Base-by-base conservation (phyloP, 306 rosid genomes). In the Gynostemma pentaphyllum region DNA sequence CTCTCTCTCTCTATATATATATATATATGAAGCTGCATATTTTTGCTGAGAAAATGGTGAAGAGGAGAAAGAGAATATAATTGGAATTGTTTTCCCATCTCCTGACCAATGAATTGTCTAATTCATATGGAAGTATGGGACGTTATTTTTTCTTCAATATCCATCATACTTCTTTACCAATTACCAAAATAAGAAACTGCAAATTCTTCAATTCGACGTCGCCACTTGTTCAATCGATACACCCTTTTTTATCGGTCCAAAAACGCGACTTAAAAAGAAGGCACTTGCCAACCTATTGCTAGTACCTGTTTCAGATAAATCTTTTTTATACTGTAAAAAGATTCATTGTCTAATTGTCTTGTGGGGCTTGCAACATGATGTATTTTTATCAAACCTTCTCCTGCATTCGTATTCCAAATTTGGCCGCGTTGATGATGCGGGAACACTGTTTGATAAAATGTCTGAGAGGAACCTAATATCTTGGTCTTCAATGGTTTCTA, bases 401-500 rank as follows among this genome's bases (percentile, higher is more conserved):
- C 70, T 91, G 32, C 75, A 69, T 0, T 26, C 27, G 0, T 85
- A 75, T 24, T 70, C 86, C 12, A 77, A 76, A 68, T 21, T 64
- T 5, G 67, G 65, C 34, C 46, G 68, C 30, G 18, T 85, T 21
- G 45, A 9, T 2, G 77, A 85, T 57, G 91, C 95, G 30, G 83
- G 71, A 50, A 78, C 70, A 19, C 50, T 90, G 82, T 90, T 90
- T 47, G 96, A 83, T 70, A 57, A 7, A 46, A 80, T 91, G 95
- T 73, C 87, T 64, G 78, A 78, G 0, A 83, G 75, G 68, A 91
- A 85, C 68, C 69, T 79, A 7, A 75, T 87, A 59, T 75, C 91
- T 75, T 85, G 91, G 96, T 85, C 96, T 61, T 78, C 96, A 0
- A 65, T 78, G 85, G 78, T 90, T 81, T 90, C 97, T 19, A 83